Base-by-base conservation (phyloP, 495 filamentous ascomycete genomes). In the Aspergillus sclerotiicarbonarius region DNA sequence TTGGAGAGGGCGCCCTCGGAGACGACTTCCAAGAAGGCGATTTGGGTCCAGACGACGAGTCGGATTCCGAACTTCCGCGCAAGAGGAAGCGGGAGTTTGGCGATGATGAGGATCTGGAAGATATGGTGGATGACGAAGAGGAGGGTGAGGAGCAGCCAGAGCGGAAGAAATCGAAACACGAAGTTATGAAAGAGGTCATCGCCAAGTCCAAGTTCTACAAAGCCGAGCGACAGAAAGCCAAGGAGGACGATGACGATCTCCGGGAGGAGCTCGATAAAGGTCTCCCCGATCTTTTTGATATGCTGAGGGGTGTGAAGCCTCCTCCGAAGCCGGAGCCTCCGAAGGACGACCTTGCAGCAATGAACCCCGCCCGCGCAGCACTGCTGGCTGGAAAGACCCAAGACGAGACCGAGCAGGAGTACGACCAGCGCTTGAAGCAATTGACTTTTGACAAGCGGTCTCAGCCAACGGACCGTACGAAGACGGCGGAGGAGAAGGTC, bases 131-230 rank as follows among this genome's bases (percentile, higher is more conserved):
- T 6, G 81, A 76, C 16, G 73, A 77, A 19, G 67, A 68, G 4
- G 68, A 64, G 10, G 80, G 71, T 2, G 82, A 77, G 25, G 80
- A 84, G 25, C 62, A 76, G 49, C 87, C 89, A 0, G 88, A 90
- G 59, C 80, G 86, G 44, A 96, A 96, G 67, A 99, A 96, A 75
- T 89, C 85, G 18, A 97, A 93, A 70, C 84, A 91, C 47, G 94
- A 99, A 67, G 90, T 98, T 32, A 96, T 97, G 88, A 88, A 93
- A 63, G 95, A 98, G 71, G 85, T 98, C 58, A 98, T 98, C 58
- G 89, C 92, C 37, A 99, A 98, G 73, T 98, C 95, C 3, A 99
- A 98, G 69, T 80, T 90, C 29, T 80, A 96, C 78, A 98, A 95
- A 74, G 88, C 90, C 57, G 91, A 97, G 73, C 87, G 94, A 19